Evolutionary conservation across 805 yeast genomes (phyloP), one percentile per base, ranked within the genome.

Genomic region (Candida anglica): DNA sequence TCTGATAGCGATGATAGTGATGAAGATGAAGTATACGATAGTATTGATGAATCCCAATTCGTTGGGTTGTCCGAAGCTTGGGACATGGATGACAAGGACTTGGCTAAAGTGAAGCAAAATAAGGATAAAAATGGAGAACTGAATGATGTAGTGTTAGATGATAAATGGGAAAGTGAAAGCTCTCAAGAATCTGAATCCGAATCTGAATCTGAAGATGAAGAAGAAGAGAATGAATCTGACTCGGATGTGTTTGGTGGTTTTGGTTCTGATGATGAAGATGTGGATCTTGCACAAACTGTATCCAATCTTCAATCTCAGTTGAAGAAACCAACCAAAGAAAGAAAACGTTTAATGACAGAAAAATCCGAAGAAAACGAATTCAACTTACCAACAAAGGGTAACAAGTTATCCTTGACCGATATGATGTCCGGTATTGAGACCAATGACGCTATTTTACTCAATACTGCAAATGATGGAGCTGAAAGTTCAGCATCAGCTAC

Each of bases 11-110:
- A 34, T 3, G 46, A 36, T 9, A 30, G 23, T 5, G 72, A 64
- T 6, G 78, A 69, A 13, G 80, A 73, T n/a, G 76, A 66, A 4
- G 91, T 75, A 9, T 83, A 85, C 50, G 74, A 74, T 17, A 80
- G 89, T 50, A 69, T 84, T 27, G 95, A 86, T 47, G 96, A 86
- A 51, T 66, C 58, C 19, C 84, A 86, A 44, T 68, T 88, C 34
- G 71, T 83, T 39, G 75, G 94, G 0, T 65, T 88, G 25, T 82
- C 95, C n/a, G 88, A 81, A 45, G 88, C 86, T 3, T 87, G 95
- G 95, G 96, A 84, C 50, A 58, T 77, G 58, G 93, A 86, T 53
- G 86, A 80, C 20, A 60, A 55, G 19, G 81, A 75, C 39, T 42
- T 52, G 33, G 40, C 50, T 26, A 40, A 47, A 17, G 40, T 44